Evolutionary conservation across 2,329 filamentous ascomycete species (phyloP).

Genomic region (Fusarium graminum): DNA sequence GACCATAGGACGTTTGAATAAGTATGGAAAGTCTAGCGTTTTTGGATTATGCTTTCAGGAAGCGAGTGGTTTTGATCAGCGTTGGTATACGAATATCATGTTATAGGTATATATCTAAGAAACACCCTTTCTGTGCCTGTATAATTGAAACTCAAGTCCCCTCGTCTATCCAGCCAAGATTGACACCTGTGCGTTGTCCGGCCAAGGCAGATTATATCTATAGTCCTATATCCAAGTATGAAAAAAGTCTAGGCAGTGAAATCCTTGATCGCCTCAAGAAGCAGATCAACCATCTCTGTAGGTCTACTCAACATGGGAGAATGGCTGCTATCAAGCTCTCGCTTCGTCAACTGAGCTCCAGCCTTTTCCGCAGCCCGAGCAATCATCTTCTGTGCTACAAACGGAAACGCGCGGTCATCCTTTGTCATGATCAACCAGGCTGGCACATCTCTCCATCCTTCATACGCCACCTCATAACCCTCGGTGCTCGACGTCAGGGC

Average conservation of each 20-base stretch:
- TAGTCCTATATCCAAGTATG: too few relatives aligned
- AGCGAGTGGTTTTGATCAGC: neutral
- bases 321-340: conserved; percentile 61
- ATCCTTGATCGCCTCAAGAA: conserved; percentile 50
- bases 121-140: neutral
- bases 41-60: neutral
- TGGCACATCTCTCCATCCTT: conserved; percentile 63
- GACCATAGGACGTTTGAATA: conserved; percentile 35
- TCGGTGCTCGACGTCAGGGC: conserved; percentile 60
- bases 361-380: conserved; percentile 56
- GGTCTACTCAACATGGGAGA: conserved; percentile 64
- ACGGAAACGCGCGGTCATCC: conserved; percentile 58
- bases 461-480: conserved; percentile 59
- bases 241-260: conserved; percentile 22
- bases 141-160: too few relatives aligned
- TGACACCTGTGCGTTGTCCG: too few relatives aligned
- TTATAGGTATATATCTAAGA: neutral
- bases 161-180: too few relatives aligned
- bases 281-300: conserved; percentile 52
- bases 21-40: neutral
- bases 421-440: conserved; percentile 60
- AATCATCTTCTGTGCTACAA: conserved; percentile 55
- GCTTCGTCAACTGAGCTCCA: conserved; percentile 54
- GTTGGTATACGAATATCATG: neutral
- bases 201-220: too few relatives aligned